These are phyloP conservation scores for Tuctoria greenei DNA, from an alignment of 176 grass and related monocot genomes.

Conservation along the genomic window DNA sequence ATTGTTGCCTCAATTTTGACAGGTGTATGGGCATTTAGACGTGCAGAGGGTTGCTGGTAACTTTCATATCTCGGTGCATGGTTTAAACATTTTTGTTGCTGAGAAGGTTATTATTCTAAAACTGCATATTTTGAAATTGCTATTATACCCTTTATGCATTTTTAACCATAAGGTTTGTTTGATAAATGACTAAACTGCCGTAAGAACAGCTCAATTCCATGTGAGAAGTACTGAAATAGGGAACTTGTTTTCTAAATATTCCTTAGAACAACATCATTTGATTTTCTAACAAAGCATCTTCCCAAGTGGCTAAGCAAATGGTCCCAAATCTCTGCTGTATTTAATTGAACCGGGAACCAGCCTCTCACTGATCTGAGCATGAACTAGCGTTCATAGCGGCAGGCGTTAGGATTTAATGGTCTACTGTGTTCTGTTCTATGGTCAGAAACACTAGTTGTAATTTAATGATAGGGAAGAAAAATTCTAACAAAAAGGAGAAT, in stretches of 20 bases:
- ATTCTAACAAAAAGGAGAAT: not conserved
- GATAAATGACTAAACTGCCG: not conserved
- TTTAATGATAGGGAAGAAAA: not conserved
- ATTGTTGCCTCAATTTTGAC: constrained; percentile 30
- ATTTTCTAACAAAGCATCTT: not conserved
- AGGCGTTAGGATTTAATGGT: not conserved
- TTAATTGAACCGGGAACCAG: not conserved
- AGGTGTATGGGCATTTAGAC: constrained; percentile 92
- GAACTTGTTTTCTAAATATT: not conserved
- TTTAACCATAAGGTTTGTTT: constrained; percentile 9
- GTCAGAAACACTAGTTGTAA: not conserved
- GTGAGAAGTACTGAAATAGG: constrained; percentile 11
- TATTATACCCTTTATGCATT: constrained; percentile 22
- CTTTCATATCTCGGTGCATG: constrained; percentile 98
- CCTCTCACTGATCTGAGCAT: constrained; percentile 1
- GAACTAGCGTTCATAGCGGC: not conserved
- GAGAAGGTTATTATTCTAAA: constrained; percentile 77
- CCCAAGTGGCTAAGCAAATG: not conserved
- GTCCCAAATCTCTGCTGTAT: not conserved
- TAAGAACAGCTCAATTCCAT: not conserved
- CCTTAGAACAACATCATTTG: constrained; percentile 9
- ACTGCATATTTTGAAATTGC: constrained; percentile 1
- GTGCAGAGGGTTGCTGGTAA: constrained; percentile 99
- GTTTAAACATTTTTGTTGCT: constrained; percentile 97
- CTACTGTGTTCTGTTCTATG: not conserved